Evolutionary conservation across 805 yeast genomes (phyloP).

Genomic region (Saccharomycopsis javanensis): DNA sequence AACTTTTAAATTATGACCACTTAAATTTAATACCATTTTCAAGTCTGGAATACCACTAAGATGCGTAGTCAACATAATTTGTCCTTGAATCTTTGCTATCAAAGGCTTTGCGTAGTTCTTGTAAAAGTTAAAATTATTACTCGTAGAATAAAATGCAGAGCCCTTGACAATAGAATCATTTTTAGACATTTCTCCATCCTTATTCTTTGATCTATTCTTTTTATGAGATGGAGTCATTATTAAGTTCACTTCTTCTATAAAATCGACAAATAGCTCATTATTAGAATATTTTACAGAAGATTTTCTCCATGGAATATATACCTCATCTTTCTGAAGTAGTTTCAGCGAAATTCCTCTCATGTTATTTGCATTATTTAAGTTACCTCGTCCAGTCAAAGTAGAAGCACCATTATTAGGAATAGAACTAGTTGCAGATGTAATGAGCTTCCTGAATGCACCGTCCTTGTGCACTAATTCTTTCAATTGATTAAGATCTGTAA

Average conservation of each 20-base stretch:
- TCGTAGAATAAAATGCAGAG: constrained; percentile 19
- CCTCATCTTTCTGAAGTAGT: constrained; percentile 21
- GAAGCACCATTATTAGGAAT: constrained; percentile 18
- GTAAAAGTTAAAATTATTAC: constrained; percentile 22
- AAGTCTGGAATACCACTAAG: constrained; percentile 74
- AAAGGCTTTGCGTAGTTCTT: constrained; percentile 29
- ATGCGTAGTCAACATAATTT: constrained; percentile 51
- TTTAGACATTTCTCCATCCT: neutral
- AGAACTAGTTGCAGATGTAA: constrained; percentile 32
- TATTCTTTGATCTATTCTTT: constrained; percentile 9
- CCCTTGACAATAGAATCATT: constrained; percentile 17
- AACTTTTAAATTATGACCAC: constrained; percentile 38
- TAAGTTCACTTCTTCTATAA: constrained; percentile 52
- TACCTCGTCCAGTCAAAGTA: neutral
- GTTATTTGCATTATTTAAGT: constrained; percentile 3
- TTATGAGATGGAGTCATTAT: constrained; percentile 3
- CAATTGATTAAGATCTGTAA: constrained; percentile 61
- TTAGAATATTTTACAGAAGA: constrained; percentile 59
- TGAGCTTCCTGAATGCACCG: constrained; percentile 42
- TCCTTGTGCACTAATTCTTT: constrained; percentile 61
- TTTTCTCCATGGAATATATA: constrained; percentile 66
- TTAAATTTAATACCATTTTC: constrained; percentile 41
- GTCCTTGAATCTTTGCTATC: constrained; percentile 52
- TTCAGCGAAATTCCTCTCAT: constrained; percentile 6
- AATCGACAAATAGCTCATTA: constrained; percentile 81